Base-by-base conservation (phyloP, 306 rosid species). In the Citrullus colocynthis region DNA sequence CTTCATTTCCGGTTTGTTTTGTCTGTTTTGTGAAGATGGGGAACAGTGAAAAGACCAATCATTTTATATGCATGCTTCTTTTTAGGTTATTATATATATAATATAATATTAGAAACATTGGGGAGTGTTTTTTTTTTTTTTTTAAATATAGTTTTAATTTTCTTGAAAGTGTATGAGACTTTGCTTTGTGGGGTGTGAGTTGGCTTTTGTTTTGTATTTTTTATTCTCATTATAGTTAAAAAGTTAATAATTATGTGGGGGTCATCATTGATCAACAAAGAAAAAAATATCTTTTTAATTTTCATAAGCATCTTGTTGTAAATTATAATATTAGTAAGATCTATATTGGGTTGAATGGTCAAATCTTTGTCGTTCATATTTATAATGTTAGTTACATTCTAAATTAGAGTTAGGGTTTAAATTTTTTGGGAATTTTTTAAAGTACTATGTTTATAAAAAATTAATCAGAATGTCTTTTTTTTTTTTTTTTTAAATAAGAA, bases 31-130 rank as follows among this genome's bases (percentile, higher is more conserved):
- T 41, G 52, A 21, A 67, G 24, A 10, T 67, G 74, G 74, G 74
- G 55, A 67, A 67, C 74, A 67, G 14, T 42, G 74, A 67, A 67
- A 67, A 67, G 74, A 67, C 74, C 74, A 11, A 42, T 42, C 74
- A 67, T 67, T 67, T 67, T 67, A 41, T 66, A n/a, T 48, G 13
- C 2, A 45, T 48, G 54, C 17, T 48, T 48, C 54, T 48, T 48
- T 48, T 48, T 2, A 48, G 54, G 54, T 48, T 48, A 48, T 48
- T 32, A 2, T 32, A 32, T 32, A 32, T 32, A 32, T 32, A 32
- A 32, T 32, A 24, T 24, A 24, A 24, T 24, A 24, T 24, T 24
- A 24, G 20, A 70, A 45, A 14, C 56, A 70, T 70, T 3, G 24
- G 6, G 4, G 12, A 8, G 13, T 0, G 0, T 42, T 41, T 41